Evolutionary conservation across 2,329 filamentous ascomycete species (phyloP).

Genomic region (Colletotrichum cereale): DNA sequence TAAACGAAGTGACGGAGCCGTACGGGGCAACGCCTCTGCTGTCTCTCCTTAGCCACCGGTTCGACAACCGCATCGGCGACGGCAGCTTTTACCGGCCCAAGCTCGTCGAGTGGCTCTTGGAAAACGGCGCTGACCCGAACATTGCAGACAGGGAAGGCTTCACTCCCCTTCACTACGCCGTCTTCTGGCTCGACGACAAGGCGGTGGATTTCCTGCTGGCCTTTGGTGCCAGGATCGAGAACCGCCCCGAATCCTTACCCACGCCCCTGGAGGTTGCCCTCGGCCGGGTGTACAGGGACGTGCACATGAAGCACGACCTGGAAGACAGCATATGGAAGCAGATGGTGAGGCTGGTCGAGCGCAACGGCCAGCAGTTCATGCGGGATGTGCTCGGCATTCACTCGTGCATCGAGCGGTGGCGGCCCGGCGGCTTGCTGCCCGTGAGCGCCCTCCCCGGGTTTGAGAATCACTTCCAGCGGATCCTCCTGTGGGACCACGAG

Average conservation of each 20-base stretch:
- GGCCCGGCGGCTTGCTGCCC: constrained; percentile 1
- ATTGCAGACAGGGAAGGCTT: constrained; percentile 22
- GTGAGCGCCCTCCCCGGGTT: neutral
- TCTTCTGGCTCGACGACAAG: constrained; percentile 26
- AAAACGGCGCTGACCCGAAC: constrained; percentile 27
- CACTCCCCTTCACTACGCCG: constrained; percentile 25
- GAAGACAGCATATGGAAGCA: neutral
- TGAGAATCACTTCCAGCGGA: neutral
- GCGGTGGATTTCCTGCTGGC: constrained; percentile 18
- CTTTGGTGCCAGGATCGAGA: constrained; percentile 1
- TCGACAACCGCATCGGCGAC: constrained; percentile 14
- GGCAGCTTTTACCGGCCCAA: constrained; percentile 21
- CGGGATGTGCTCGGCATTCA: neutral
- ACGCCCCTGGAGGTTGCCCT: constrained; percentile 7
- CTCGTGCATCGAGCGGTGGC: neutral
- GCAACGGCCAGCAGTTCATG: neutral
- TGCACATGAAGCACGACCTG: neutral
- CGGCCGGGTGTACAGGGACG: neutral
- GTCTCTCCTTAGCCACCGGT: constrained; percentile 22
- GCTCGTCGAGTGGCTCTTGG: constrained; percentile 25
- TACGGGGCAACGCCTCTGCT: constrained; percentile 3
- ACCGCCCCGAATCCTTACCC: neutral
- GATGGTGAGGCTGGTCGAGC: neutral
- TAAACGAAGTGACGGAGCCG: neutral
- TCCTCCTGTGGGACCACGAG: neutral